phyloP scores from a whole-genome alignment of 1,284 basidiomycete species.

The Puccinia brachypodii region DNA sequence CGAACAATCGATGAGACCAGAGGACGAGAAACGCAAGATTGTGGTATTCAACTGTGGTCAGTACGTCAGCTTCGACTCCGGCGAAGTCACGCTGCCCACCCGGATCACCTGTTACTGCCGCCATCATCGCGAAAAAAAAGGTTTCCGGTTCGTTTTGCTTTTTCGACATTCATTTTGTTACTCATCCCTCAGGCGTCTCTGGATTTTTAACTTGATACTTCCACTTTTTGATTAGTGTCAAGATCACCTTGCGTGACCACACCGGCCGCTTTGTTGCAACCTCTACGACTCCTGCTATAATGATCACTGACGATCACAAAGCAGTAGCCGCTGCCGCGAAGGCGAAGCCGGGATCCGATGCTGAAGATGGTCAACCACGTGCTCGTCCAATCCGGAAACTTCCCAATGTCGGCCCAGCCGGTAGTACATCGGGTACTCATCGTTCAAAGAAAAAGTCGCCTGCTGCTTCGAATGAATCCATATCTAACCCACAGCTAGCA shows the following conservation, averaged over 20 bases:
- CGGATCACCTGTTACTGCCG: conserved; percentile 98
- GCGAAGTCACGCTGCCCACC: conserved; percentile 83
- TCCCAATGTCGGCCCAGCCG: conserved; percentile 49
- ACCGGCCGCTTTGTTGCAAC: conserved; percentile 77
- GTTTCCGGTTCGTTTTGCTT: conserved; percentile 65
- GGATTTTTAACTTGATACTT: too few relatives aligned
- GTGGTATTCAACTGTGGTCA: conserved; percentile 95
- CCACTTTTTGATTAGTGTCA: conserved; percentile 64
- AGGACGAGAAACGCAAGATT: conserved; percentile 65
- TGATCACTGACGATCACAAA: conserved; percentile 99
- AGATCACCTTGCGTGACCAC: conserved; percentile 81
- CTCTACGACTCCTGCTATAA: conserved; percentile 84
- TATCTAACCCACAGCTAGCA: neutral
- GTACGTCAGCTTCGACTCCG: conserved; percentile 82
- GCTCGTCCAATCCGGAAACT: conserved; percentile 37
- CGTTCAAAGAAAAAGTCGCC: conserved; percentile 54
- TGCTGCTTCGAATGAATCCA: neutral
- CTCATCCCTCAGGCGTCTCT: neutral
- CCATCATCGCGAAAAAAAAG: conserved; percentile 95
- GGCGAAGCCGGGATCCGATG: conserved; percentile 45
- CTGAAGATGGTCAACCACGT: conserved; percentile 21
- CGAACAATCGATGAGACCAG: conserved; percentile 45
- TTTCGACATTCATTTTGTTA: neutral
- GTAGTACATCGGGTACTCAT: conserved; percentile 47
- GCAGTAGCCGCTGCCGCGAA: conserved; percentile 62